Base-by-base conservation (phyloP, 805 yeast genomes). In the Wickerhamiella kurtzmanii region DNA sequence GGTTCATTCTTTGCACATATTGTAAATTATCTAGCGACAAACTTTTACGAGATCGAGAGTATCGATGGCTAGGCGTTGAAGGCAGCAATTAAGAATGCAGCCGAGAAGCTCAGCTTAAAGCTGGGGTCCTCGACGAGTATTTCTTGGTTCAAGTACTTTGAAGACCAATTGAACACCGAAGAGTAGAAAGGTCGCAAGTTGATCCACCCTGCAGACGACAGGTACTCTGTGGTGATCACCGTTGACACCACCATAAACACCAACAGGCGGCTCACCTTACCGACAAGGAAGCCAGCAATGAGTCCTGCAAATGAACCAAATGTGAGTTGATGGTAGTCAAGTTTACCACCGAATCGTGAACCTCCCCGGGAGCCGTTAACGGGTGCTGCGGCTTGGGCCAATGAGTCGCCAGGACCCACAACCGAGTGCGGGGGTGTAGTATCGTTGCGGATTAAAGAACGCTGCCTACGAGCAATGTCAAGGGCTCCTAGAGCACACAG, bases 281-380 rank as follows among this genome's bases (percentile, higher is more conserved):
- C 84, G n/a, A 73, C 69, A 28, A 79, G 63, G 19, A 75, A 65
- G 1, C 86, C 86, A 44, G 73, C 53, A 35, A 74, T 66, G 48
- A 79, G 64, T 0, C 86, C 85, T 5, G 76, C 65, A 56, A 79
- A 65, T 1, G 82, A 75, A 4, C 86, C 86, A 48, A 77, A 62
- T 15, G 82, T 71, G 55, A 80, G 64, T 55, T 80, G 81, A 54
- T 73, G 72, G 57, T 79, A 80, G 61, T 76, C 74, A 52, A 79
- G 62, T 47, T 46, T 51, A 36, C 60, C 60, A 32, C 44, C 44
- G 48, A 52, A 50, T 19, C 49, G 53, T 22, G 53, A 45, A 35
- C 49, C 43, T 18, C 58, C 58, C 22, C 46, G 40, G 9, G 32
- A 25, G 15, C 51, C 51, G 18, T 36, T 22, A 18, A 43, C 37